These are phyloP conservation scores for Scedosporium dehoogii DNA, from an alignment of 2,329 filamentous ascomycete genomes.

Conservation along the genomic window DNA sequence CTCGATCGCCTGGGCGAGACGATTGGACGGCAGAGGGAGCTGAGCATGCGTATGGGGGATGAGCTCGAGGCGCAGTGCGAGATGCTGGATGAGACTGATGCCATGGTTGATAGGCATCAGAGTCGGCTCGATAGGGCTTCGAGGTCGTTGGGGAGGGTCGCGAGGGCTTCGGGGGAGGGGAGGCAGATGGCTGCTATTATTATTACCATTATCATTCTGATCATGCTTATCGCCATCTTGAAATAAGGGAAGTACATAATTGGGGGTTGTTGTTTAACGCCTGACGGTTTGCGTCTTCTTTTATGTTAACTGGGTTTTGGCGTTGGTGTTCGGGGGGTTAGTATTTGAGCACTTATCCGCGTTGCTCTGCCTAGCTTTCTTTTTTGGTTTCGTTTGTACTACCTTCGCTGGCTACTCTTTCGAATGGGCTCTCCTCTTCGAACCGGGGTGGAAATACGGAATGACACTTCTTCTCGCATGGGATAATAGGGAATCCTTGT, in stretches of 20 bases:
- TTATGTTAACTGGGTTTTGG: background rate
- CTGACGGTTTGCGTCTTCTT: too few species aligned
- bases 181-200: conserved; percentile 80
- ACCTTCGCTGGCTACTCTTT: background rate
- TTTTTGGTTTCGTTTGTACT: background rate
- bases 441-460: background rate
- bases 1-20: conserved; percentile 79
- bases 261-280: background rate
- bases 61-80: conserved; percentile 86
- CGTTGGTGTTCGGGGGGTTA: background rate
- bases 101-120: conserved; percentile 71
- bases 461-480: background rate
- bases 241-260: conserved; percentile 42
- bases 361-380: background rate
- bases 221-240: conserved; percentile 72
- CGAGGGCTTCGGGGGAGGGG: conserved; percentile 69
- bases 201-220: conserved; percentile 68
- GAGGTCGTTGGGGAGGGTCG: conserved; percentile 60
- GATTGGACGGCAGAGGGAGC: conserved; percentile 80
- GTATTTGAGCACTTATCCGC: background rate
- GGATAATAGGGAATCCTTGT: background rate
- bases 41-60: conserved; percentile 92
- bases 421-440: background rate
- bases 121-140: conserved; percentile 65
- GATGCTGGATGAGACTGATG: conserved; percentile 83